These are phyloP conservation scores for Centrapalus pauciflorus DNA, from an alignment of 129 eudicot species.

Conservation along the genomic window DNA sequence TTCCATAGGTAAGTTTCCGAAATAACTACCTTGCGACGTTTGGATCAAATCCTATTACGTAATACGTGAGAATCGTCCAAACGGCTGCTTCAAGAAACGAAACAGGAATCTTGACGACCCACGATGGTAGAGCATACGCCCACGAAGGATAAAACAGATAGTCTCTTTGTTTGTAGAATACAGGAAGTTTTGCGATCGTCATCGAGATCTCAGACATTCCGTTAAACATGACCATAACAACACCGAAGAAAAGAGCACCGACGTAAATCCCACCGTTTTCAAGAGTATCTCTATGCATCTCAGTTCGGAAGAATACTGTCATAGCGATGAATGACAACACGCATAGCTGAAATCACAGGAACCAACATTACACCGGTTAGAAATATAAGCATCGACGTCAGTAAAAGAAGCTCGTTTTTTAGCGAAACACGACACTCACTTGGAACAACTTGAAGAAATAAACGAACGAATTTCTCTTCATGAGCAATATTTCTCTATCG, in stretches of 20 bases:
- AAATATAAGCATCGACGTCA: neutral
- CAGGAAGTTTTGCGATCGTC: conserved; percentile 77
- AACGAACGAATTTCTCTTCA: conserved; percentile 62
- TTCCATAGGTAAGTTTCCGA: neutral
- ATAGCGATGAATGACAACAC: conserved; percentile 34
- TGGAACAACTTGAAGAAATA: conserved; percentile 42
- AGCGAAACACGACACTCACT: conserved; percentile 19
- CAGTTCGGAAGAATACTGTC: conserved; percentile 66
- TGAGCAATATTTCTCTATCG: conserved; percentile 52
- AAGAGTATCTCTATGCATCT: conserved; percentile 29
- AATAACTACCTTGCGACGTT: conserved; percentile 51
- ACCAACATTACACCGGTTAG: neutral
- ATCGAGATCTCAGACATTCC: conserved; percentile 75
- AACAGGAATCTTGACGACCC: conserved; percentile 68
- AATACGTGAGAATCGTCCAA: conserved; percentile 60
- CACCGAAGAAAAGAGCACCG: conserved; percentile 53
- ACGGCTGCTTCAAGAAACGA: conserved; percentile 52
- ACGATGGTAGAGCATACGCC: conserved; percentile 70
- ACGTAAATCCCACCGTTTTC: conserved; percentile 42
- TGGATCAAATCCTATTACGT: conserved; percentile 75
- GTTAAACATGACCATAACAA: conserved; percentile 39
- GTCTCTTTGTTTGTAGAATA: conserved; percentile 78
- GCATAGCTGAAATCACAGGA: conserved; percentile 25
- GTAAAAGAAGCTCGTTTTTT: no score
- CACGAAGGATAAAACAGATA: conserved; percentile 75